Percentiles rank a stretch among this genome's conserved stretches.
phyloP scores from a whole-genome alignment of 176 grass and related monocot species.

The Bromus sterilis region DNA sequence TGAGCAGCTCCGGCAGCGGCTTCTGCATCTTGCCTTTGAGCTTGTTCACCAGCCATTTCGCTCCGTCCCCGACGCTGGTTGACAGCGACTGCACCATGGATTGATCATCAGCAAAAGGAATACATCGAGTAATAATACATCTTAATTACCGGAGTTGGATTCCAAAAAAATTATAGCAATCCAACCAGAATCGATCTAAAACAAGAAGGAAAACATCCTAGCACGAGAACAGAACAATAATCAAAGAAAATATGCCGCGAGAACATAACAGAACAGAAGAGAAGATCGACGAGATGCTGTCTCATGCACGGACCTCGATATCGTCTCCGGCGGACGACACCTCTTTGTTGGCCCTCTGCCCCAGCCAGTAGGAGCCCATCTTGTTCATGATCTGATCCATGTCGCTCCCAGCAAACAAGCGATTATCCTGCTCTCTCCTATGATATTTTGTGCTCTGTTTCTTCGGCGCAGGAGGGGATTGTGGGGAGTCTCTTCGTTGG shows the following conservation, averaged over 20 bases:
- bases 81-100: slow-evolving; percentile 58
- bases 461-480: slow-evolving; percentile 8
- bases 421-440: neutral
- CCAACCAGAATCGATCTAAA: neutral
- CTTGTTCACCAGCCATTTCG: slow-evolving; percentile 97
- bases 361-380: slow-evolving; percentile 62
- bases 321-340: slow-evolving; percentile 72
- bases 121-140: neutral
- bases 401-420: neutral
- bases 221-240: neutral
- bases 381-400: slow-evolving; percentile 91
- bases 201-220: neutral
- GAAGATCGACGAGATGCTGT: neutral
- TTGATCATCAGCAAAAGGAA: neutral
- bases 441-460: neutral
- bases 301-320: slow-evolving; percentile 38
- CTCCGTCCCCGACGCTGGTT: slow-evolving; percentile 61
- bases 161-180: neutral
- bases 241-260: neutral
- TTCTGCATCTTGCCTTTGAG: slow-evolving; percentile 97
- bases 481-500: slow-evolving; percentile 15
- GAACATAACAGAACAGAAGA: neutral
- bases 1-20: slow-evolving; percentile 69
- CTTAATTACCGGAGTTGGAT: too few relatives aligned
- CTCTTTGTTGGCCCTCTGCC: slow-evolving; percentile 64